phyloP scores from a whole-genome alignment of 805 yeast species.

The Lachancea quebecensis region DNA sequence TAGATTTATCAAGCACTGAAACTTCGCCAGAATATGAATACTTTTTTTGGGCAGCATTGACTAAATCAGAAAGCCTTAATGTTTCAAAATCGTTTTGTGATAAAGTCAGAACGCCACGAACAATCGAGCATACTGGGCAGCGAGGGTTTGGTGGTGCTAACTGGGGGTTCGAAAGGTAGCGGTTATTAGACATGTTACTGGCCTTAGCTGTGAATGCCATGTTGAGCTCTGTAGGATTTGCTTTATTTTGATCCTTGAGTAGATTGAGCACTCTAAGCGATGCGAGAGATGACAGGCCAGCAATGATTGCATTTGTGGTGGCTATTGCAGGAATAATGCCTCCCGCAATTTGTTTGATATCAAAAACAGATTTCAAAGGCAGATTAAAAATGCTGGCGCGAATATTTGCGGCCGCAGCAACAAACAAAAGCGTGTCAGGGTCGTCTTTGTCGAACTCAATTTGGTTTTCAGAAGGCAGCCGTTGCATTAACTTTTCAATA shows the following conservation, averaged over 20 bases:
- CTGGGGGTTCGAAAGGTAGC: conserved; percentile 58
- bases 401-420: conserved; percentile 76
- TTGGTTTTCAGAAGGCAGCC: conserved; percentile 36
- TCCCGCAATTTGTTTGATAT: conserved; percentile 91
- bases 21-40: conserved; percentile 44
- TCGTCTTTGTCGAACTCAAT: conserved; percentile 91
- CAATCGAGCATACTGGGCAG: conserved; percentile 63
- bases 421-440: conserved; percentile 82
- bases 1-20: conserved; percentile 27
- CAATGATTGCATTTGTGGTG: conserved; percentile 91
- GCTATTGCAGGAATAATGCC: conserved; percentile 98
- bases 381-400: conserved; percentile 67
- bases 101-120: conserved; percentile 44
- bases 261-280: conserved; percentile 49
- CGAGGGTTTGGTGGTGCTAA: conserved; percentile 55
- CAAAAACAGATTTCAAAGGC: conserved; percentile 69
- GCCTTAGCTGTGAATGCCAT: conserved; percentile 49
- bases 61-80: conserved; percentile 43
- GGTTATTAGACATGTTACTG: conserved; percentile 38
- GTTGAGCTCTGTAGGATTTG: conserved; percentile 32
- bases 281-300: conserved; percentile 77
- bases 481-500: conserved; percentile 41
- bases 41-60: conserved; percentile 41
- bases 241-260: conserved; percentile 28
- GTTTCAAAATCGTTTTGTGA: conserved; percentile 18